Evolutionary conservation across 2,329 filamentous ascomycete genomes (phyloP).

Genomic region (Fusarium albosuccineum): DNA sequence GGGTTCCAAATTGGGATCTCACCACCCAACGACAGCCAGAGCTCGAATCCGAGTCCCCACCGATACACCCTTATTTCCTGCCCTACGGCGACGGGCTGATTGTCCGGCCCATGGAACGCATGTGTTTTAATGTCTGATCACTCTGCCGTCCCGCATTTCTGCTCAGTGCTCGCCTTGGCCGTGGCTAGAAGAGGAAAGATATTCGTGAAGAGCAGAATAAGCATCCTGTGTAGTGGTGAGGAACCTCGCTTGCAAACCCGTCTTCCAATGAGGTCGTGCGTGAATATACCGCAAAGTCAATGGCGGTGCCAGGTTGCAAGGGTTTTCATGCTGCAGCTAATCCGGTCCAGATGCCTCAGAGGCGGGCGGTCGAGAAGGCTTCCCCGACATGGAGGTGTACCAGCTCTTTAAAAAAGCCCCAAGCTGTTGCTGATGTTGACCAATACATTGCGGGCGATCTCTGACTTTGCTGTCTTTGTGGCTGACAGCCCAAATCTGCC

Average conservation of each 20-base stretch:
- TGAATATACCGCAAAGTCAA: conserved; percentile 25
- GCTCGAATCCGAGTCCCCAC: conserved; percentile 7
- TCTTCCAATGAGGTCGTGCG: conserved; percentile 4
- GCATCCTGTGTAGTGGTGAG: neutral
- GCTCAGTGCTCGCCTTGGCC: neutral
- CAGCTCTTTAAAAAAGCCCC: neutral
- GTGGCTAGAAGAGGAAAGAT: conserved; percentile 8
- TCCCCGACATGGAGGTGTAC: conserved; percentile 1
- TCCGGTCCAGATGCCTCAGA: conserved; percentile 8
- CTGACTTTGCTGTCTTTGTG: neutral
- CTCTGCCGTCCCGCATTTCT: conserved; percentile 8
- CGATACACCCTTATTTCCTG: conserved; percentile 20
- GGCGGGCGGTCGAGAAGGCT: conserved; percentile 26
- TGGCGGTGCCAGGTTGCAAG: neutral
- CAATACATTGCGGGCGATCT: neutral
- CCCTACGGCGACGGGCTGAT: conserved; percentile 21
- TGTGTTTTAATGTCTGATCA: neutral
- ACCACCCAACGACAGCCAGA: conserved; percentile 22
- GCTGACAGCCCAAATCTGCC: conserved; percentile 18
- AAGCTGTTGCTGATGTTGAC: neutral
- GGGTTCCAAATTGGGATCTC: conserved; percentile 27
- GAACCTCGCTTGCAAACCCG: neutral
- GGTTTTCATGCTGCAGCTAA: conserved; percentile 22
- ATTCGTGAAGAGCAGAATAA: conserved; percentile 20
- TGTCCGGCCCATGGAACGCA: conserved; percentile 11